Conservation (phyloP, 768 basidiomycete species). For the Paxillus rubicundulus region DNA sequence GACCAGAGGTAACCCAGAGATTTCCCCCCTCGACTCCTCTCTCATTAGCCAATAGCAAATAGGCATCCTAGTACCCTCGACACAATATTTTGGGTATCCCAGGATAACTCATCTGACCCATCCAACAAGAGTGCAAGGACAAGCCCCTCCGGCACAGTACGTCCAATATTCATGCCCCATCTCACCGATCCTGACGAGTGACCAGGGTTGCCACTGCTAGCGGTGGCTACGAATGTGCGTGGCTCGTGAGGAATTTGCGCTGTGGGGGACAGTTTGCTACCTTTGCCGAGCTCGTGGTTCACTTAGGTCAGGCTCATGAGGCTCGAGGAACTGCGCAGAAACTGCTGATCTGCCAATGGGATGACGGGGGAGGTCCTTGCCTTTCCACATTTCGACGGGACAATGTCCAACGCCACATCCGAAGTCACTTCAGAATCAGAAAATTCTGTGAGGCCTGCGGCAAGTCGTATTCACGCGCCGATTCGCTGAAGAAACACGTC, state of each 20-base stretch:
- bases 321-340: background rate
- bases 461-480: slow-evolving; percentile 3
- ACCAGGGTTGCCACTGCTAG: background rate
- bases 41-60: slow-evolving; percentile 5
- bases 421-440: background rate
- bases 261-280: background rate
- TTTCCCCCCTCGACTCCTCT: too few species aligned
- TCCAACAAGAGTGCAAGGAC: background rate
- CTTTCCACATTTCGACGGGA: background rate
- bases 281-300: slow-evolving; percentile 7
- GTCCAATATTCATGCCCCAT: background rate
- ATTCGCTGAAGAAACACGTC: slow-evolving; percentile 1
- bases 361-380: background rate
- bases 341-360: slow-evolving; percentile 6
- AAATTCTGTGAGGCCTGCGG: background rate
- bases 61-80: background rate
- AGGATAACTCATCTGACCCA: too few species aligned
- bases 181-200: background rate
- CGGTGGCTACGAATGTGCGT: background rate
- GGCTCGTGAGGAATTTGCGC: background rate
- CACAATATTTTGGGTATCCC: too few species aligned
- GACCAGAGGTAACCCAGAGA: background rate
- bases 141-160: background rate
- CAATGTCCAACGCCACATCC: slow-evolving; percentile 6
- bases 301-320: background rate